Evolutionary conservation across 768 basidiomycete species (phyloP).

Genomic region (Auricularia cornea): DNA sequence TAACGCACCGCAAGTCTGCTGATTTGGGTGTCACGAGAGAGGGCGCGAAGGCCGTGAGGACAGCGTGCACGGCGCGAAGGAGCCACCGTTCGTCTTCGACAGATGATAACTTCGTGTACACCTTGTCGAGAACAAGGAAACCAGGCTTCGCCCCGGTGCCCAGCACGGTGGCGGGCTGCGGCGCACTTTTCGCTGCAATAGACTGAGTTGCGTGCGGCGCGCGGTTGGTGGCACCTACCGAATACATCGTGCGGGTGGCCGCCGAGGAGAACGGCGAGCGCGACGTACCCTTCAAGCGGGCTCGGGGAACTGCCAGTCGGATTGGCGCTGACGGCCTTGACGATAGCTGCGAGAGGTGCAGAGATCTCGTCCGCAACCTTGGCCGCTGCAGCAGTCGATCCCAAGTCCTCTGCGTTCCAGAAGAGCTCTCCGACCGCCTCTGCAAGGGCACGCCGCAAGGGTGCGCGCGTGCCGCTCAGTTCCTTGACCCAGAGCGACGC

Average conservation of each 20-base stretch:
- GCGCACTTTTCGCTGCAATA: conserved; percentile 17
- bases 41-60: conserved; percentile 35
- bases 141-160: conserved; percentile 54
- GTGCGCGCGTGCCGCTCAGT: conserved; percentile 36
- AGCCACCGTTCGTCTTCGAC: conserved; percentile 69
- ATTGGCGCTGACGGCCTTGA: conserved; percentile 66
- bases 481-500: conserved; percentile 57
- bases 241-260: conserved; percentile 45
- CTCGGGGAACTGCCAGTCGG: conserved; percentile 47
- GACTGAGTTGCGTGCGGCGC: too few relatives aligned
- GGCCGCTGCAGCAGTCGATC: conserved; percentile 30
- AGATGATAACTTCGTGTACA: conserved; percentile 63
- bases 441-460: neutral
- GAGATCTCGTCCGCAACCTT: conserved; percentile 47
- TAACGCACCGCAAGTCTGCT: conserved; percentile 42
- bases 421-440: neutral
- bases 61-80: conserved; percentile 50
- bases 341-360: conserved; percentile 55
- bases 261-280: conserved; percentile 58
- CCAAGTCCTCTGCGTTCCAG: neutral
- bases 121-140: conserved; percentile 83
- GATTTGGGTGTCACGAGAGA: conserved; percentile 40
- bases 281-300: conserved; percentile 80
- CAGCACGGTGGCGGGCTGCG: neutral
- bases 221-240: too few relatives aligned